These are phyloP conservation scores for Ophiostoma himal-ulmi DNA, from an alignment of 2,329 filamentous ascomycete species.

Conservation along the genomic window DNA sequence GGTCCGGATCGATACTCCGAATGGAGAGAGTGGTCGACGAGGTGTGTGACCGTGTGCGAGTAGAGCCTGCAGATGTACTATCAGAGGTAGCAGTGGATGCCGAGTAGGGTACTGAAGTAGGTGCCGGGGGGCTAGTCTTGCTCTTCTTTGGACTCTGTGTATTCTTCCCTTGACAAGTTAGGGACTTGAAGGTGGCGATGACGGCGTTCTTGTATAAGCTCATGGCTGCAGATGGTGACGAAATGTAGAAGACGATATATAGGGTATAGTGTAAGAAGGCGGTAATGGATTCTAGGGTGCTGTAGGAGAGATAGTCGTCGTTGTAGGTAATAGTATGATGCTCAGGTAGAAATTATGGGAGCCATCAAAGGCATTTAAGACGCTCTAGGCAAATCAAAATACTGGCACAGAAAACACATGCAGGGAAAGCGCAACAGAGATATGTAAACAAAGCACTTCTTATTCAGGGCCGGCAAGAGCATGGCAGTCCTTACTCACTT, in stretches of 20 bases:
- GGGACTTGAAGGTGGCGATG: background rate
- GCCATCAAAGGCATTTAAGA: background rate
- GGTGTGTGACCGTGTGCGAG: background rate
- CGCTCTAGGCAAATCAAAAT: background rate
- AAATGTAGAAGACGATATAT: background rate
- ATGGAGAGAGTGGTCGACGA: background rate
- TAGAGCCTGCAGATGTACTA: background rate
- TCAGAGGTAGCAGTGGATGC: background rate
- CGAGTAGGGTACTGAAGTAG: background rate
- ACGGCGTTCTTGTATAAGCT: background rate
- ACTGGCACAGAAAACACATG: background rate
- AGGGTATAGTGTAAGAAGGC: background rate
- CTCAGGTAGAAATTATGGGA: background rate
- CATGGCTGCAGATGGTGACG: background rate
- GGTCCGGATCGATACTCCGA: background rate
- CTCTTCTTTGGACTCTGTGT: background rate
- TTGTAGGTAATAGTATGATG: background rate
- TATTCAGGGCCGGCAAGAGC: background rate
- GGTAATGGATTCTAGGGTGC: background rate
- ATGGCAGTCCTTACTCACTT: too few relatives aligned
- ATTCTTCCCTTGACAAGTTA: background rate
- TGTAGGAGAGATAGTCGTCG: background rate
- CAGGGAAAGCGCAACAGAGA: background rate
- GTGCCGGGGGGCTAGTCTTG: background rate
- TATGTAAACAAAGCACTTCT: background rate